Evolutionary conservation across 257 asterid species (phyloP), one percentile per base, ranked within the genome.

Genomic region (Fraxinus anomala): DNA sequence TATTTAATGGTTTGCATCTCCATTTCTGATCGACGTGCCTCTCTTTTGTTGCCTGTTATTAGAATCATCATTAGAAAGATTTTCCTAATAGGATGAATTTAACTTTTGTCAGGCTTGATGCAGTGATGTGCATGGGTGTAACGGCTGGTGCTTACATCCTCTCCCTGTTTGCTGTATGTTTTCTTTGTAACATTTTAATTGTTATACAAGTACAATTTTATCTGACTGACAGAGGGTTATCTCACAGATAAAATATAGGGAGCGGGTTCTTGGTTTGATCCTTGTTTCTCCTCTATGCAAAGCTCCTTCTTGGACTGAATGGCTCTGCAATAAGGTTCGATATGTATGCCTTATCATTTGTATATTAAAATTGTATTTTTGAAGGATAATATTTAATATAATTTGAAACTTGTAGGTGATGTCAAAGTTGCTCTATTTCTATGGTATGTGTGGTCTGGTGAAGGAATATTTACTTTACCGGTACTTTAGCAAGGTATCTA

Each of bases 41-140:
- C 69, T 73, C 80, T 59, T 42, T 23, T 74, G 74, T 72, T 78
- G 54, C 78, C 31, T 70, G 70, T 72, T 28, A 34, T 33, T n/a
- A 5, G 49, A 56, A 34, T 63, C 30, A 17, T 44, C 33, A 42
- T 44, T 65, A 51, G 7, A 23, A 44, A 70, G 47, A 24, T 77
- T 33, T 76, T 77, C 71, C 82, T 85, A 77, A 84, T 68, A 10
- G 34, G 23, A 70, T 21, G 28, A 73, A 26, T 73, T 67, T 85
- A 63, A 61, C 77, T 80, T 80, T 83, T 73, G 81, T 79, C 89
- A 94, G 98, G 90, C 92, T 94, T 72, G 98, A 92, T 80, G 88
- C 94, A 77, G 98, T 94, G 82, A 94, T 94, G 97, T 88, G 97
- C 88, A 92, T 94, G 97, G 98, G 98, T 77, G 98, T 88, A 73